These are phyloP conservation scores for Kwoniella shivajii DNA, from an alignment of 1,284 basidiomycete genomes.

Conservation along the genomic window DNA sequence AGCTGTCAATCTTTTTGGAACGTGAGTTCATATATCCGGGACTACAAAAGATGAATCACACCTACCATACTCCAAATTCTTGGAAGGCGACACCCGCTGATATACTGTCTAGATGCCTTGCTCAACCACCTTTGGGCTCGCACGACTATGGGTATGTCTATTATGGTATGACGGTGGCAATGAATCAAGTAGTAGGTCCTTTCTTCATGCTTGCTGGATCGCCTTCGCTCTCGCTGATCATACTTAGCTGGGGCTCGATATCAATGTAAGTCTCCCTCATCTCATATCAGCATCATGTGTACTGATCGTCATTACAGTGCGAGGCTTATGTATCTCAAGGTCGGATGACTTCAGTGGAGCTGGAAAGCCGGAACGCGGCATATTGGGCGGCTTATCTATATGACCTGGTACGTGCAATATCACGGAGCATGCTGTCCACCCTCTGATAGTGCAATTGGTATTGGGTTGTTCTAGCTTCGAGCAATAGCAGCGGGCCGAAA, in stretches of 20 bases:
- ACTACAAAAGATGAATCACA: no score
- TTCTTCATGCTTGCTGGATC: not conserved
- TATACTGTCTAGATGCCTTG: not conserved
- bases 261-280: slow-evolving; percentile 20
- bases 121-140: not conserved
- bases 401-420: slow-evolving; percentile 18
- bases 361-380: slow-evolving; percentile 10
- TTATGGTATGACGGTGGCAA: slow-evolving; percentile 16
- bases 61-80: no score
- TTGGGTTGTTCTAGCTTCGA: slow-evolving; percentile 17
- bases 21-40: no score
- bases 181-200: slow-evolving; percentile 15
- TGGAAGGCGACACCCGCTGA: no score
- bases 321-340: slow-evolving; percentile 14
- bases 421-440: not conserved
- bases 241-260: slow-evolving; percentile 12
- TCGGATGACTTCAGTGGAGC: slow-evolving; percentile 18
- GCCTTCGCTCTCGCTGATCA: not conserved
- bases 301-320: slow-evolving; percentile 6
- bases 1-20: slow-evolving; percentile 17
- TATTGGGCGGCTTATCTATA: slow-evolving; percentile 27
- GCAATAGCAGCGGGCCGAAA: slow-evolving; percentile 22
- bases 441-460: not conserved
- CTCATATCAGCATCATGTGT: no score
- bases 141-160: slow-evolving; percentile 15